These are phyloP conservation scores for Jimgerdemannia flammicorona DNA, from an alignment of 192 early-diverging fungal genomes.

Conservation along the genomic window DNA sequence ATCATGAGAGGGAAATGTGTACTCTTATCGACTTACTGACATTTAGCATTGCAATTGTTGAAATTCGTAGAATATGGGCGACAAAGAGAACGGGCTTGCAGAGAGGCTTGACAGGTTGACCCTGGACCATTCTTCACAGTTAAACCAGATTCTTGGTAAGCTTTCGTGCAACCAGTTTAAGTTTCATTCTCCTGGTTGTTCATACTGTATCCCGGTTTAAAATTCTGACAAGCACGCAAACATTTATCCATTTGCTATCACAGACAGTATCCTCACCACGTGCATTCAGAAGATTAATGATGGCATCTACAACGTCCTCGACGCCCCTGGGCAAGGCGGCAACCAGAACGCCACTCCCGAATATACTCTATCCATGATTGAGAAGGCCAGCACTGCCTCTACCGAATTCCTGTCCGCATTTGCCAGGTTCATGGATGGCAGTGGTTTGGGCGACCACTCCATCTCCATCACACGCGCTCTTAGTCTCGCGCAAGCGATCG, in stretches of 20 bases:
- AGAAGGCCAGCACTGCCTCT: conserved; percentile 69
- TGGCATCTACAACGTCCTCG: conserved; percentile 75
- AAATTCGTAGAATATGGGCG: conserved; percentile 14
- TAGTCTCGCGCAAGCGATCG: conserved; percentile 74
- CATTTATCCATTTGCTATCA: neutral
- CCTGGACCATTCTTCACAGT: conserved; percentile 57
- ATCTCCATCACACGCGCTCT: conserved; percentile 79
- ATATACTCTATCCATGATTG: conserved; percentile 88
- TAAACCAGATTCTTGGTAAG: conserved; percentile 68
- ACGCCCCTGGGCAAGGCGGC: conserved; percentile 74
- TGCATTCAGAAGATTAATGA: conserved; percentile 90
- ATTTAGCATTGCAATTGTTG: neutral
- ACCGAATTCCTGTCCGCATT: conserved; percentile 57
- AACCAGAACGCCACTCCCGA: conserved; percentile 89
- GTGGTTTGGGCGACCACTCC: conserved; percentile 69
- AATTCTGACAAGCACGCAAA: too few relatives aligned
- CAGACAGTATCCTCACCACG: conserved; percentile 83
- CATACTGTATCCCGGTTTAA: too few relatives aligned
- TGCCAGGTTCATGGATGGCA: conserved; percentile 36
- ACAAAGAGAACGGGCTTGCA: conserved; percentile 50
- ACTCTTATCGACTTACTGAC: too few relatives aligned
- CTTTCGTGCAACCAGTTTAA: neutral
- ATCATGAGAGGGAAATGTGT: conserved; percentile 14
- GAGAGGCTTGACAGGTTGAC: conserved; percentile 62
- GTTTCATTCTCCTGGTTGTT: conserved; percentile 4